Conservation (phyloP, 2,329 filamentous ascomycete genomes). For the Aureobasidium uvarum region DNA sequence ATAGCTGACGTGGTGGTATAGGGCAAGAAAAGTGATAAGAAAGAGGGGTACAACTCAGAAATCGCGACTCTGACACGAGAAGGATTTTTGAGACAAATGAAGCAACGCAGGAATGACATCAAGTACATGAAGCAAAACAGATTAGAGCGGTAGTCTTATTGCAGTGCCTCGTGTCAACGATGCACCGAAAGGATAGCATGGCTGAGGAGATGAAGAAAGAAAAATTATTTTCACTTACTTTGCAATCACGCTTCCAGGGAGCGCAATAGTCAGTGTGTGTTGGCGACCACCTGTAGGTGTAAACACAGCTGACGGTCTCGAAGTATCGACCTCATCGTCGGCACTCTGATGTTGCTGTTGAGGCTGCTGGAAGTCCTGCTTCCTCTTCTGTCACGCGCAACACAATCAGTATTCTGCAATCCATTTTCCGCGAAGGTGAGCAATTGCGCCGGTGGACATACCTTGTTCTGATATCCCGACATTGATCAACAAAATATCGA, state of each 20-base stretch:
- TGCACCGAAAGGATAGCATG: neutral
- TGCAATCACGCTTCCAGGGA: conserved; percentile 73
- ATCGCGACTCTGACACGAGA: neutral
- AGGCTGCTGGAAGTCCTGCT: conserved; percentile 30
- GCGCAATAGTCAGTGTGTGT: conserved; percentile 73
- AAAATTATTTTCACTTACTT: conserved; percentile 55
- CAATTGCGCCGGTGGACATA: neutral
- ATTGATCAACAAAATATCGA: neutral
- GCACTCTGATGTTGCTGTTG: conserved; percentile 29
- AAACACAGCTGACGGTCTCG: conserved; percentile 69
- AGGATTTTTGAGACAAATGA: neutral
- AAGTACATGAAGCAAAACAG: neutral
- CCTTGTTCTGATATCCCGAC: conserved; percentile 23
- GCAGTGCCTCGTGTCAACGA: neutral
- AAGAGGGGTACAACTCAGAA: neutral
- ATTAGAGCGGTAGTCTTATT: neutral
- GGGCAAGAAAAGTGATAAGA: neutral
- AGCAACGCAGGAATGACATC: neutral
- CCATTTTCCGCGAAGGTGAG: neutral
- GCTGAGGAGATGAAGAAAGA: neutral
- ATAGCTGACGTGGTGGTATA: neutral
- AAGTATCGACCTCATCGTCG: conserved; percentile 48
- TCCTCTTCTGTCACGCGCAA: conserved; percentile 32
- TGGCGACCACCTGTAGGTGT: conserved; percentile 61
- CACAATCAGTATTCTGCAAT: neutral